These are phyloP conservation scores for Pleurotus djamor DNA, from an alignment of 768 basidiomycete species.

Conservation along the genomic window DNA sequence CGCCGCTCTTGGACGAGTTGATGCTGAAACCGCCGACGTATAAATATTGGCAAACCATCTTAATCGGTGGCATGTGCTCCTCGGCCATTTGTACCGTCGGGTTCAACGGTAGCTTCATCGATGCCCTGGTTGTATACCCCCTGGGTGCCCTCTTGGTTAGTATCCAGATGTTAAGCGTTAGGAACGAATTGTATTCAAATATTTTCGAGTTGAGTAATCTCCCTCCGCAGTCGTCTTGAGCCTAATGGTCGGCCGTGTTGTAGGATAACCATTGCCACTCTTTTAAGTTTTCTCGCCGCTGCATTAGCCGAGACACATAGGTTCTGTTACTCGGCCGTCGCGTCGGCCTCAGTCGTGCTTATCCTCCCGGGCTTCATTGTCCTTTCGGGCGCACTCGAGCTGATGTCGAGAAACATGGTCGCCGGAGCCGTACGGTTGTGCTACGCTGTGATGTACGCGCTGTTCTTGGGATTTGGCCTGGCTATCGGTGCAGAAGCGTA, in stretches of 20 bases:
- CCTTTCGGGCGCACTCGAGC: conserved; percentile 71
- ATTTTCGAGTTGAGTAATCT: conserved; percentile 62
- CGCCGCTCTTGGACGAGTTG: conserved; percentile 62
- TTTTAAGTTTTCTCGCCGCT: conserved; percentile 78
- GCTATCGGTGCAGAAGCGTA: conserved; percentile 77
- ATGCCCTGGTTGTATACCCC: conserved; percentile 69
- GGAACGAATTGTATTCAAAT: conserved; percentile 78
- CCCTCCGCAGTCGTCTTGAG: not conserved
- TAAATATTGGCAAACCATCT: conserved; percentile 52
- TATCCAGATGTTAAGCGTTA: conserved; percentile 68
- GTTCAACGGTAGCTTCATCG: conserved; percentile 77
- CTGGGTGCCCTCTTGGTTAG: conserved; percentile 73
- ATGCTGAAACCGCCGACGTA: conserved; percentile 71
- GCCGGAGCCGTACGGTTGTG: conserved; percentile 83
- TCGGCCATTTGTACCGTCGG: conserved; percentile 70
- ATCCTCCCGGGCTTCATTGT: conserved; percentile 80
- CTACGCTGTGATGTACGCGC: conserved; percentile 77
- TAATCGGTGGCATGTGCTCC: conserved; percentile 79
- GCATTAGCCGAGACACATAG: conserved; percentile 64
- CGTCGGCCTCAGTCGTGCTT: conserved; percentile 73
- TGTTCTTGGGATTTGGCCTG: conserved; percentile 78
- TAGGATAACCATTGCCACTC: conserved; percentile 76
- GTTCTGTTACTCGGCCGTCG: conserved; percentile 82
- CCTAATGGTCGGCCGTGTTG: conserved; percentile 18
- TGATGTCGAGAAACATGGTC: conserved; percentile 79